Conservation (phyloP, 208 protist species). For the Lotmaria passim region DNA sequence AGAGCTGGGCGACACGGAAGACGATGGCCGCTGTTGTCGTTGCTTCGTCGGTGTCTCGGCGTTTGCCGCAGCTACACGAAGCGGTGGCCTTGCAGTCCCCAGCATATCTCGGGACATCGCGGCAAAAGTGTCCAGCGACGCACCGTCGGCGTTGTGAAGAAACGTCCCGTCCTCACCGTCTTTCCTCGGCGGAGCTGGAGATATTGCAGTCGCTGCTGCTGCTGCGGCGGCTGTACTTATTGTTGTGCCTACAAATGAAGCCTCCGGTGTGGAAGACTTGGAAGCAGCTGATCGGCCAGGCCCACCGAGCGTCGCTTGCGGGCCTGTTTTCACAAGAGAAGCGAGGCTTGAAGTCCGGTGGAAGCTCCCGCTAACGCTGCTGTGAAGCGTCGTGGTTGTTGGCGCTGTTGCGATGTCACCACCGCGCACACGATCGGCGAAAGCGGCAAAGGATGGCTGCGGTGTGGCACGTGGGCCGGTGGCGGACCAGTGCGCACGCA, state of each 20-base stretch:
- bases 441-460: not conserved
- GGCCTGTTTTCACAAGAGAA: not conserved
- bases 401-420: not conserved
- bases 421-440: not conserved
- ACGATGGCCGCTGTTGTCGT: too few relatives aligned
- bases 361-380: not conserved
- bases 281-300: not conserved
- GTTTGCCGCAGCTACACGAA: too few relatives aligned
- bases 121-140: not conserved
- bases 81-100: not conserved
- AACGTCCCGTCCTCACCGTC: not conserved
- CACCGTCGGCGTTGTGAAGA: not conserved
- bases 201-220: not conserved
- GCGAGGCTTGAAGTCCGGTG: slow-evolving; percentile 2
- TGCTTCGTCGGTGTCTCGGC: too few relatives aligned
- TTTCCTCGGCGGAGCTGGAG: too few relatives aligned
- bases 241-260: not conserved
- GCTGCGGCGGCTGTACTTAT: not conserved
- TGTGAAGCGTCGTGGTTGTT: not conserved
- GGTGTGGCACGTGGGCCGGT: not conserved
- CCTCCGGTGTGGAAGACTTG: slow-evolving; percentile 1
- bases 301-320: not conserved
- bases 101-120: slow-evolving; percentile 8
- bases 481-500: slow-evolving; percentile 17
- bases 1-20: not conserved